These are phyloP conservation scores for Ceratocystis cacaofunesta DNA, from an alignment of 2,329 filamentous ascomycete species.

Conservation along the genomic window DNA sequence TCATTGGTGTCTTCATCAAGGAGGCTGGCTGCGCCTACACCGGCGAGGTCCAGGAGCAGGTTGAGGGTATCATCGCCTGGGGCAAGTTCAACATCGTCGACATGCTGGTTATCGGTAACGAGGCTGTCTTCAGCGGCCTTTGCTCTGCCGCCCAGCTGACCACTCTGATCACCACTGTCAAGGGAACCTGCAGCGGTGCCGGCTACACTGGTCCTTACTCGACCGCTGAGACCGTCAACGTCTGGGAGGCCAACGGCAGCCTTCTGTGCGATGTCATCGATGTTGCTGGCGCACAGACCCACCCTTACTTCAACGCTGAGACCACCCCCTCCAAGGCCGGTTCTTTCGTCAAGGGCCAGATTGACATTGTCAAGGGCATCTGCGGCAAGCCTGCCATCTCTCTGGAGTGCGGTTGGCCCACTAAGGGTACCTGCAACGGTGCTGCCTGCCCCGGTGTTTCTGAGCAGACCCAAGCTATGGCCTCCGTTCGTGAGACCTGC, in stretches of 20 bases:
- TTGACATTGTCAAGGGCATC: conserved; percentile 51
- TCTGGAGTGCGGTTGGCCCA: conserved; percentile 87
- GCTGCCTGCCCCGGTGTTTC: conserved; percentile 48
- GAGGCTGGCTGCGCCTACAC: conserved; percentile 43
- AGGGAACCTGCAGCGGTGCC: conserved; percentile 42
- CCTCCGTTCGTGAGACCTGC: conserved; percentile 48
- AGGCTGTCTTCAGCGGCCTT: conserved; percentile 66
- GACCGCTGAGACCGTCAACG: conserved; percentile 71
- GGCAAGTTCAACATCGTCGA: conserved; percentile 60
- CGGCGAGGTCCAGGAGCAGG: conserved; percentile 54
- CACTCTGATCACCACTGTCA: conserved; percentile 53
- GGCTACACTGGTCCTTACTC: conserved; percentile 65
- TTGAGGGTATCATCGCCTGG: conserved; percentile 58
- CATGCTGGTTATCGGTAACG: conserved; percentile 79
- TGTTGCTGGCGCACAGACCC: conserved; percentile 71
- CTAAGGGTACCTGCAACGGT: conserved; percentile 53
- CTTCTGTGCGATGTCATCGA: conserved; percentile 61
- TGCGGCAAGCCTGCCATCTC: conserved; percentile 69
- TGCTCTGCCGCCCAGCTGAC: conserved; percentile 50
- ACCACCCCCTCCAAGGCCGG: conserved; percentile 53
- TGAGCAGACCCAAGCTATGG: conserved; percentile 60
- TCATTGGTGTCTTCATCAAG: conserved; percentile 79
- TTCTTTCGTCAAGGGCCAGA: conserved; percentile 58
- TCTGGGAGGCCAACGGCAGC: conserved; percentile 50
- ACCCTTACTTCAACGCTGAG: conserved; percentile 80